Percentiles rank a stretch among this genome's conserved stretches.
Conservation (phyloP, 352 stramenopile genomes). For the Phytopythium sindhum region DNA sequence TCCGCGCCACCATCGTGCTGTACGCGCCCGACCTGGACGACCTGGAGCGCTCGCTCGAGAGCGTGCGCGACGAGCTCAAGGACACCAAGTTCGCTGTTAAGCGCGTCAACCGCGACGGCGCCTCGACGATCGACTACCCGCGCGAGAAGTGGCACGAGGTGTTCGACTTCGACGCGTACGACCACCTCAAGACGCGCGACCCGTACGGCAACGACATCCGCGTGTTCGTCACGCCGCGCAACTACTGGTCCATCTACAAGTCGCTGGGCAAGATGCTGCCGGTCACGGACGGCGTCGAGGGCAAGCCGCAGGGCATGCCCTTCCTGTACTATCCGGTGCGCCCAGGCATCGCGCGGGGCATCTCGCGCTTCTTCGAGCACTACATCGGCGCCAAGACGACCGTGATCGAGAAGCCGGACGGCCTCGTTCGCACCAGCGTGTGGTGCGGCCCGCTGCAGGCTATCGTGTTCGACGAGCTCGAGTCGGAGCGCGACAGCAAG, state of each 20-base stretch:
- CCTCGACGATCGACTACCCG: conserved; percentile 47
- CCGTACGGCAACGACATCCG: conserved; percentile 60
- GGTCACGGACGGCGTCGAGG: conserved; percentile 33
- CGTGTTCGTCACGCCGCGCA: conserved; percentile 46
- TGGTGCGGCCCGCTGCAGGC: conserved; percentile 52
- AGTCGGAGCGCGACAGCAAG: conserved; percentile 46
- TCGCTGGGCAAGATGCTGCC: conserved; percentile 51
- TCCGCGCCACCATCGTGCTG: conserved; percentile 53
- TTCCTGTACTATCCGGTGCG: conserved; percentile 60
- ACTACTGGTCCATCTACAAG: conserved; percentile 61
- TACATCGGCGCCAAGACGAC: conserved; percentile 56
- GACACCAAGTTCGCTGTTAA: conserved; percentile 47
- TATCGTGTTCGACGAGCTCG: conserved; percentile 62
- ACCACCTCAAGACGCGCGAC: conserved; percentile 60
- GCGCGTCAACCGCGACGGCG: conserved; percentile 46
- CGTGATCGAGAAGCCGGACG: conserved; percentile 36
- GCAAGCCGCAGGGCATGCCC: conserved; percentile 47
- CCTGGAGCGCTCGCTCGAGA: conserved; percentile 46
- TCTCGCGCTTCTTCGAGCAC: conserved; percentile 67
- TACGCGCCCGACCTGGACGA: conserved; percentile 58
- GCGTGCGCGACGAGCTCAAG: conserved; percentile 44
- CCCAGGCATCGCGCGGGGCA: conserved; percentile 51
- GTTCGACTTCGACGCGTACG: conserved; percentile 43
- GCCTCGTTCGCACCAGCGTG: conserved; percentile 41
- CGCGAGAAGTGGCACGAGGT: conserved; percentile 52